Percentiles rank a stretch among this genome's conserved stretches.
Conservation (phyloP, 371 early-diverging fungal genomes). For the Circinella umbellata region DNA sequence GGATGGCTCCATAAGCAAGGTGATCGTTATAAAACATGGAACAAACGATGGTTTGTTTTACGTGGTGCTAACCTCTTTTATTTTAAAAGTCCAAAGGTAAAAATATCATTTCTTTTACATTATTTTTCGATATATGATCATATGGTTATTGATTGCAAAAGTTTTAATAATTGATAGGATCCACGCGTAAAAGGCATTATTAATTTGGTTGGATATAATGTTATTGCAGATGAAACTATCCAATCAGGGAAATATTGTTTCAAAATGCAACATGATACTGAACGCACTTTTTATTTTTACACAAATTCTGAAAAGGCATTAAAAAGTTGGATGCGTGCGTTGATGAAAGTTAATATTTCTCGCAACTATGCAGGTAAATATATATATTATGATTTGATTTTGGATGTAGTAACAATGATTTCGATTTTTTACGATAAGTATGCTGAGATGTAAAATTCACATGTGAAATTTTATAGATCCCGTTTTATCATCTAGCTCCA, state of each 20-base stretch:
- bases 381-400: neutral
- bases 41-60: conserved; percentile 71
- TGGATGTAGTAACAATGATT: too few relatives aligned
- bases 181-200: conserved; percentile 61
- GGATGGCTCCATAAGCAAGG: conserved; percentile 74
- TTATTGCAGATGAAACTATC: conserved; percentile 64
- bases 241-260: conserved; percentile 74
- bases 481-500: conserved; percentile 70
- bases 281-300: conserved; percentile 70
- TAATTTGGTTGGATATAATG: conserved; percentile 59
- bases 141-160: neutral
- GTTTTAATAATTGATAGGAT: conserved; percentile 29
- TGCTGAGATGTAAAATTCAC: too few relatives aligned
- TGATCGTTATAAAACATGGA: conserved; percentile 70
- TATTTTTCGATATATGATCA: neutral
- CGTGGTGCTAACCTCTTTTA: conserved; percentile 65
- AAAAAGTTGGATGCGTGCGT: conserved; percentile 67
- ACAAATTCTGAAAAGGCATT: conserved; percentile 58
- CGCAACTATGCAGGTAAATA: conserved; percentile 56
- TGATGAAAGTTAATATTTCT: conserved; percentile 77
- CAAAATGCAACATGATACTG: conserved; percentile 64
- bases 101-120: neutral
- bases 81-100: conserved; percentile 62
- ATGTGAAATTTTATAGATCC: conserved; percentile 45
- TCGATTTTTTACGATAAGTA: too few relatives aligned